Evolutionary conservation across 2,329 filamentous ascomycete genomes (phyloP).

Genomic region (Fusarium hainanense): DNA sequence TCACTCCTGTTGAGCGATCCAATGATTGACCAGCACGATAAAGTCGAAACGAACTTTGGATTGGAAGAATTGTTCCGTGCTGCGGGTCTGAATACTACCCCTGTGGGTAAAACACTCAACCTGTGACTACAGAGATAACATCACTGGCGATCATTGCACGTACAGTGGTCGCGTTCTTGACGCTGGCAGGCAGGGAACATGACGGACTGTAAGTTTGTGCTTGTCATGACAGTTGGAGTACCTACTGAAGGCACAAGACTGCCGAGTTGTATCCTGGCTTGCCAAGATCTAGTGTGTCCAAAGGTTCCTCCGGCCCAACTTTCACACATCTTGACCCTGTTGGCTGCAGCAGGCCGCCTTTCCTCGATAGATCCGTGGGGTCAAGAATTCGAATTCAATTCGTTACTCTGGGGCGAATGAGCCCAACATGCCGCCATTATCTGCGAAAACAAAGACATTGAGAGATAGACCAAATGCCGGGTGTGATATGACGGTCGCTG

Average conservation of each 20-base stretch:
- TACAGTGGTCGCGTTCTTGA: slow-evolving; percentile 1
- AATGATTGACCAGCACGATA: slow-evolving; percentile 12
- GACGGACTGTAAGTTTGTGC: slow-evolving; percentile 3
- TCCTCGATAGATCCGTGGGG: slow-evolving; percentile 9
- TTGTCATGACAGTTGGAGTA: not conserved
- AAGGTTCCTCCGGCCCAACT: slow-evolving; percentile 12
- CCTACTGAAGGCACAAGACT: slow-evolving; percentile 8
- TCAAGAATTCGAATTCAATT: not conserved
- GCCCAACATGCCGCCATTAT: slow-evolving; percentile 11
- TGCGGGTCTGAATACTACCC: slow-evolving; percentile 25
- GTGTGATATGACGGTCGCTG: slow-evolving; percentile 1
- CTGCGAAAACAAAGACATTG: not conserved
- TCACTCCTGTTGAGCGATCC: not conserved
- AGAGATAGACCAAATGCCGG: not conserved
- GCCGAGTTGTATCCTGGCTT: slow-evolving; percentile 18
- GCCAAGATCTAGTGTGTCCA: slow-evolving; percentile 20
- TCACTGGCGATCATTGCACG: slow-evolving; percentile 20
- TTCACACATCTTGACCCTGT: slow-evolving; percentile 10
- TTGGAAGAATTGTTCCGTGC: slow-evolving; percentile 16
- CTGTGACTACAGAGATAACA: slow-evolving; percentile 17
- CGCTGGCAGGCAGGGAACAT: slow-evolving; percentile 5
- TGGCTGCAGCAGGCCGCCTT: slow-evolving; percentile 5
- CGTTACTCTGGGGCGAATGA: not conserved
- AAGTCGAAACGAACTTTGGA: slow-evolving; percentile 1
- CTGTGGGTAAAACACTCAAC: slow-evolving; percentile 4